phyloP scores from a whole-genome alignment of 257 asterid species.

The Capsicum chinense region DNA sequence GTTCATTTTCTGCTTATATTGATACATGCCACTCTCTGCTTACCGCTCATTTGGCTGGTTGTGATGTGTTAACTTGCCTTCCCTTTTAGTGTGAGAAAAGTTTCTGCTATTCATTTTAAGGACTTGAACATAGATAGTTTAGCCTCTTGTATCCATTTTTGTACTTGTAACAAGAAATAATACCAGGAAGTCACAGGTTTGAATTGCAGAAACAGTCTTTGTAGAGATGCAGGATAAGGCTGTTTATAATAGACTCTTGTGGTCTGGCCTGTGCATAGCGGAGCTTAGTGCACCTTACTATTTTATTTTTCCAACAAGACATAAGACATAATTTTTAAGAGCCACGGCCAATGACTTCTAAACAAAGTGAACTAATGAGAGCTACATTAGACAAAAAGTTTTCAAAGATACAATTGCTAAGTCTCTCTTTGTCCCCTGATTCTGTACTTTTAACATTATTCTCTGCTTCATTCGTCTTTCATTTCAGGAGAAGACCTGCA shows the following conservation, averaged over 20 bases:
- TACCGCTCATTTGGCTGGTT: background rate
- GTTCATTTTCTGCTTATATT: background rate
- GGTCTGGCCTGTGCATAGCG: too few species aligned
- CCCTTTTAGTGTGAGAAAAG: background rate
- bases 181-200: too few species aligned
- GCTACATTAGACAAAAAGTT: background rate
- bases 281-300: too few species aligned
- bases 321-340: background rate
- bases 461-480: background rate
- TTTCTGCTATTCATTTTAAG: background rate
- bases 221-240: too few species aligned
- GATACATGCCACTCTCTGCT: background rate
- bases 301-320: background rate
- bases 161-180: background rate
- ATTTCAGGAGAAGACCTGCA: constrained; percentile 57
- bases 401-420: constrained; percentile 1
- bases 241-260: too few species aligned
- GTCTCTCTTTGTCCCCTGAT: background rate
- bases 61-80: background rate
- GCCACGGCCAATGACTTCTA: background rate
- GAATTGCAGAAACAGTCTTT: too few species aligned
- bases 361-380: background rate
- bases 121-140: background rate
- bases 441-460: background rate
- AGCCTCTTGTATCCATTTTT: background rate